Conservation (phyloP, 179 eudicot genomes). For the Amaranthus tricolor region DNA sequence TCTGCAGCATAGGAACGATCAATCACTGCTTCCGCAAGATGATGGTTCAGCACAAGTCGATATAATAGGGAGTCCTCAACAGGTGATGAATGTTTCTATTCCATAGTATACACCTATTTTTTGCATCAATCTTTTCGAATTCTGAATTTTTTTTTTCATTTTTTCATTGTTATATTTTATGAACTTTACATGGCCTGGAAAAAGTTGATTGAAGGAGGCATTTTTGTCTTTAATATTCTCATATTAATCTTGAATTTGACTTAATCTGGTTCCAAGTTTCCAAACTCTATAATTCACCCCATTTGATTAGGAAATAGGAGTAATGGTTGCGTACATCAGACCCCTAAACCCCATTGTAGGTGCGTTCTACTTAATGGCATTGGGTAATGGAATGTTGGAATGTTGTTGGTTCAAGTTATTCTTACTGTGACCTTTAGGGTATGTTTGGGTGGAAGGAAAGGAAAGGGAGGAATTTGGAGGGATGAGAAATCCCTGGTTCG, state of each 20-base stretch:
- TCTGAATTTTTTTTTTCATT: background rate
- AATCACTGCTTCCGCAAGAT: constrained; percentile 18
- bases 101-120: background rate
- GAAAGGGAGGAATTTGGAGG: too few species aligned
- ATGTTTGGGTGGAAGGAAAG: too few species aligned
- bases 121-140: background rate
- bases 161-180: background rate
- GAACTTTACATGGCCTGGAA: background rate
- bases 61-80: constrained; percentile 23
- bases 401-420: too few species aligned
- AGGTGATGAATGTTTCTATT: constrained; percentile 30
- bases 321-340: background rate
- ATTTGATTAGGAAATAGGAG: background rate
- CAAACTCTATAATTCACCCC: background rate
- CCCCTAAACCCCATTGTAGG: too few species aligned
- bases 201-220: background rate
- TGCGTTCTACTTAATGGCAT: too few species aligned
- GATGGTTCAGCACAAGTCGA: constrained; percentile 18
- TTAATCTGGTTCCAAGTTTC: background rate
- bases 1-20: constrained; percentile 20
- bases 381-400: too few species aligned
- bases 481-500: too few species aligned
- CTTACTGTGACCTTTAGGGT: too few species aligned
- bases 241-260: background rate
- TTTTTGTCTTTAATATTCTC: background rate